Percentiles rank a stretch among this genome's conserved stretches.
These are phyloP conservation scores for Millerozyma acaciae DNA, from an alignment of 805 yeast species.

Conservation along the genomic window DNA sequence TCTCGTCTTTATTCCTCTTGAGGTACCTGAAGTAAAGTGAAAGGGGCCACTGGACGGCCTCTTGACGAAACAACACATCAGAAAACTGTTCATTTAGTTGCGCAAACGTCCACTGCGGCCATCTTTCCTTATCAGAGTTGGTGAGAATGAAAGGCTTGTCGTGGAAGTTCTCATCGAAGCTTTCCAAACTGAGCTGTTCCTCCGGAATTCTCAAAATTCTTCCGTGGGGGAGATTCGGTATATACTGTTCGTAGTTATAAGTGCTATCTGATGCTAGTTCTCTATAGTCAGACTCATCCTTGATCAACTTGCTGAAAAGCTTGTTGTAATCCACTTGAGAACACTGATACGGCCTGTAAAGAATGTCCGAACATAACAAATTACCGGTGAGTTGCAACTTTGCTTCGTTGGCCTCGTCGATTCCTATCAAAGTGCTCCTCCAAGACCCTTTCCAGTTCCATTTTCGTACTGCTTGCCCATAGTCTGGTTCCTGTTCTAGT, in stretches of 20 bases:
- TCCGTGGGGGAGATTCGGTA: slow-evolving; percentile 26
- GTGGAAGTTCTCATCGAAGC: slow-evolving; percentile 45
- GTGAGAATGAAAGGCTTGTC: slow-evolving; percentile 64
- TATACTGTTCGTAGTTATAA: slow-evolving; percentile 6
- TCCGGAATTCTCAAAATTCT: slow-evolving; percentile 55
- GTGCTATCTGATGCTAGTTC: slow-evolving; percentile 10
- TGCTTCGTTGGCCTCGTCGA: slow-evolving; percentile 33
- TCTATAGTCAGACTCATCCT: slow-evolving; percentile 38
- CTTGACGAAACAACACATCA: slow-evolving; percentile 69
- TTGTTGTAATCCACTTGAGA: slow-evolving; percentile 60
- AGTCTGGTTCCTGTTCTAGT: slow-evolving; percentile 8
- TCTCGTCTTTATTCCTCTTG: slow-evolving; percentile 64
- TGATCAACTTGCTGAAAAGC: slow-evolving; percentile 46
- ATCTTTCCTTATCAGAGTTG: slow-evolving; percentile 29
- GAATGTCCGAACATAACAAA: slow-evolving; percentile 66
- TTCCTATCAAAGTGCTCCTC: slow-evolving; percentile 56
- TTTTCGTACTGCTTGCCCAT: slow-evolving; percentile 10
- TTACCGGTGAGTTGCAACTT: slow-evolving; percentile 47
- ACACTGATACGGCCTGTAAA: slow-evolving; percentile 81
- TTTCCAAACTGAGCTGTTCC: slow-evolving; percentile 33
- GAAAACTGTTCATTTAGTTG: slow-evolving; percentile 52
- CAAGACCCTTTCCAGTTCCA: slow-evolving; percentile 73
- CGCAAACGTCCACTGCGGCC: slow-evolving; percentile 65
- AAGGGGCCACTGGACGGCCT: slow-evolving; percentile 78
- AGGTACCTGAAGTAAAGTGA: slow-evolving; percentile 59